Base-by-base conservation (phyloP, 148 eudicot genomes). In the Amaranthus hypochondriacus region DNA sequence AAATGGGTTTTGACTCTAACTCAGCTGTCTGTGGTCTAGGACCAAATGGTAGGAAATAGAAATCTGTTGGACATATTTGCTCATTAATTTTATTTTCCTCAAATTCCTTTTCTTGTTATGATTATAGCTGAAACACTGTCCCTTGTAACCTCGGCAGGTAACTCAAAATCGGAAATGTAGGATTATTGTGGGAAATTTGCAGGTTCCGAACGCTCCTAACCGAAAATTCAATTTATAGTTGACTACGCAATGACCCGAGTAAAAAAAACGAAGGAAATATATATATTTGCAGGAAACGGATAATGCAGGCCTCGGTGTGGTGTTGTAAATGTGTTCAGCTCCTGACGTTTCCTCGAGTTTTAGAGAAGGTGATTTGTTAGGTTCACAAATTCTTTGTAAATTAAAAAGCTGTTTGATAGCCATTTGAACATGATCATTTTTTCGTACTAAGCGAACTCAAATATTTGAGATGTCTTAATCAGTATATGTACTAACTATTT, bases 281-380 rank as follows among this genome's bases (percentile, higher is more conserved):
- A 28, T 48, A 49, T 73, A 42, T 77, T 72, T 66, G 73, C 76
- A 69, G 81, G 82, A 66, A 62, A 50, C 63, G 68, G 54, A 48
- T 54, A 62, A 61, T 73, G 59, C 14, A 62, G 64, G 74, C 56
- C 68, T 63, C 81, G 80, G 66, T 77, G 70, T 56, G 52, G 84
- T 81, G 82, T 87, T 86, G 93, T 89, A 89, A 84, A 89, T 91
- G 87, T 84, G 77, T 72, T 76, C 79, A 81, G 85, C 73, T 81
- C 86, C 88, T 83, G 77, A 87, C 89, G 80, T 69, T 86, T 88
- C 93, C 89, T 89, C 92, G 89, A 83, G 75, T 91, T 91, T 91
- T 91, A 86, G 83, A 87, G 93, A 89, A 87, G 83, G 76, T 81
- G 85, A 80, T 76, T 76, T 66, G 65, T 75, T 77, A 79, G 78